A percentile compares a stretch with the other conserved stretches of the same genome.
Evolutionary conservation across 768 basidiomycete genomes (phyloP).

Genomic region (Macrocybe gigantea): DNA sequence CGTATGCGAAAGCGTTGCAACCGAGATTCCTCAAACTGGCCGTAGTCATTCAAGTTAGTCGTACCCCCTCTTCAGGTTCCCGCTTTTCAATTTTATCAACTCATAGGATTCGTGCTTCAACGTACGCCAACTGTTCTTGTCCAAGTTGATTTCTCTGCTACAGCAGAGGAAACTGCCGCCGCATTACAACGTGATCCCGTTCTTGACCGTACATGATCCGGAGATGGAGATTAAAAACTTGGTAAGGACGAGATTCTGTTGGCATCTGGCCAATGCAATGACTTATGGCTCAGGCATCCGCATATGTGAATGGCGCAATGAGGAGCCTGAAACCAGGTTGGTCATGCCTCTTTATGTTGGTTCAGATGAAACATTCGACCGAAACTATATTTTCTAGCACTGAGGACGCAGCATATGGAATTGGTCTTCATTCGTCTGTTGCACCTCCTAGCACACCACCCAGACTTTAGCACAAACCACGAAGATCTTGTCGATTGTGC

Average conservation of each 20-base stretch:
- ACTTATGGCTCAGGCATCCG: slow-evolving; percentile 37
- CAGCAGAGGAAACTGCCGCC: slow-evolving; percentile 57
- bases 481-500: slow-evolving; percentile 75
- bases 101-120: slow-evolving; percentile 81
- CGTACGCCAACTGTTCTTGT: slow-evolving; percentile 74
- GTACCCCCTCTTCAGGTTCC: neutral
- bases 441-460: slow-evolving; percentile 89
- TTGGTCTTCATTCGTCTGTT: slow-evolving; percentile 80
- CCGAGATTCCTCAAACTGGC: slow-evolving; percentile 65
- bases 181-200: slow-evolving; percentile 78
- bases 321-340: slow-evolving; percentile 41
- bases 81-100: slow-evolving; percentile 1
- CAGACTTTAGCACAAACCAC: slow-evolving; percentile 70
- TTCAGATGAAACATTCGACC: no score
- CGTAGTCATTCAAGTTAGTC: slow-evolving; percentile 67
- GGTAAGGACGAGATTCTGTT: slow-evolving; percentile 34
- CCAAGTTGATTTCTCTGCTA: slow-evolving; percentile 65
- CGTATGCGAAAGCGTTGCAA: slow-evolving; percentile 51
- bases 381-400: slow-evolving; percentile 23
- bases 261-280: slow-evolving; percentile 8
- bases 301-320: slow-evolving; percentile 48
- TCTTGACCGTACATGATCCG: slow-evolving; percentile 88
- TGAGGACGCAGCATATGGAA: slow-evolving; percentile 68
- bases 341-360: neutral
- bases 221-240: slow-evolving; percentile 70